Percentiles rank a stretch among this genome's conserved stretches.
These are phyloP conservation scores for Dryas drummondii DNA, from an alignment of 306 rosid genomes.

Conservation along the genomic window DNA sequence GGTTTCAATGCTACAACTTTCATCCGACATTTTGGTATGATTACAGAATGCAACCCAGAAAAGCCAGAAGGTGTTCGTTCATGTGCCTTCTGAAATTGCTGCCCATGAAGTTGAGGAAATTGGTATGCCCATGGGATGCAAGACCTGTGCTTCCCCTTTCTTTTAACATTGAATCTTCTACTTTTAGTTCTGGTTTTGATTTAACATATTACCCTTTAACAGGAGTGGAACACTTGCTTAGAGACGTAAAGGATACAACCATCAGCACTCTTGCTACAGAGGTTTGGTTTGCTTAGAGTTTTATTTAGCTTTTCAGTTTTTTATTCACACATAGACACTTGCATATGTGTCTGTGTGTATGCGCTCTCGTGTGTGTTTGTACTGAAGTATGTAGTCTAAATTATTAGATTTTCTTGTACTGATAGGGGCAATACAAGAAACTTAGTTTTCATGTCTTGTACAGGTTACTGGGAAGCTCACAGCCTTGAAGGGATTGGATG, in stretches of 20 bases:
- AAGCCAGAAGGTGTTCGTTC: slow-evolving; percentile 82
- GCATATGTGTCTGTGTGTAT: neutral
- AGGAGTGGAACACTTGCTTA: slow-evolving; percentile 65
- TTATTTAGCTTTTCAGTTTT: neutral
- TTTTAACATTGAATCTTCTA: neutral
- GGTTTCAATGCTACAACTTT: neutral
- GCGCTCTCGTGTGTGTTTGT: neutral
- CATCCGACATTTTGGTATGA: slow-evolving; percentile 21
- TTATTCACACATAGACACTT: neutral
- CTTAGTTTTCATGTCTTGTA: neutral
- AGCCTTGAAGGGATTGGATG: slow-evolving; percentile 82
- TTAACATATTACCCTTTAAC: neutral
- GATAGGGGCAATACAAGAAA: too few species aligned
- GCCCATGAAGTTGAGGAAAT: slow-evolving; percentile 92
- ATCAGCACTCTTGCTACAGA: slow-evolving; percentile 83
- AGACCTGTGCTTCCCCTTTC: neutral
- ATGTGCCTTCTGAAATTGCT: slow-evolving; percentile 77
- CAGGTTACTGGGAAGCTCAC: slow-evolving; percentile 77
- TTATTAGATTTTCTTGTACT: too few species aligned
- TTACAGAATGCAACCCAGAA: slow-evolving; percentile 82
- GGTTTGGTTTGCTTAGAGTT: slow-evolving; percentile 31
- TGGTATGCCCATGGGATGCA: slow-evolving; percentile 42
- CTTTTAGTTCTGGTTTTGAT: neutral
- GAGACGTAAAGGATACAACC: slow-evolving; percentile 70
- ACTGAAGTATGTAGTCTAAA: neutral